phyloP scores from a whole-genome alignment of 768 basidiomycete species.

The Boletus patriciae region DNA sequence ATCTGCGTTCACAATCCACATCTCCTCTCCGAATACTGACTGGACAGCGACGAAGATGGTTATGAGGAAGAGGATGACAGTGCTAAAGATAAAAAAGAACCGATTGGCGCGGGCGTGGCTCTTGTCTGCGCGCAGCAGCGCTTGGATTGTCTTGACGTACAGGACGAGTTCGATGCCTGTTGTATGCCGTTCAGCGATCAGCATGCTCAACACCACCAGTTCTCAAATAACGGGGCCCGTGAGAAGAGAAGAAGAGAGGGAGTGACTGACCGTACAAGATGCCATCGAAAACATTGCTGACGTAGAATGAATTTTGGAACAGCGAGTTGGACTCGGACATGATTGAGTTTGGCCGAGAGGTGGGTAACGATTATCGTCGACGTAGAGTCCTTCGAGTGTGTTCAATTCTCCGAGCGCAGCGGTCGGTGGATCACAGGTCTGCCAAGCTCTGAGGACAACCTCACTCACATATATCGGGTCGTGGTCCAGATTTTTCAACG shows the following conservation, averaged over 20 bases:
- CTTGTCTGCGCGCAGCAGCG: neutral
- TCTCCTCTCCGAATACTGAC: conserved; percentile 23
- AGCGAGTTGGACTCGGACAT: neutral
- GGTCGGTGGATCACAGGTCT: neutral
- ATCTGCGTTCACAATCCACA: conserved; percentile 34
- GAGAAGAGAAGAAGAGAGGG: neutral
- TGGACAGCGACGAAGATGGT: conserved; percentile 25
- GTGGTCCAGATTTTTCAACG: neutral
- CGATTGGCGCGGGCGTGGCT: neutral
- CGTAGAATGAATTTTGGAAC: conserved; percentile 15
- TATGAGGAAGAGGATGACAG: conserved; percentile 23
- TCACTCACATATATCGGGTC: neutral
- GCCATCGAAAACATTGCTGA: conserved; percentile 10
- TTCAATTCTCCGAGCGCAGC: neutral
- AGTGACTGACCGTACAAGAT: conserved; percentile 10
- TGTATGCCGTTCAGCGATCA: neutral
- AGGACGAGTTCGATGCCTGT: conserved; percentile 7
- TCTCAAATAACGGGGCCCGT: neutral
- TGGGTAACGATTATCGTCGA: neutral
- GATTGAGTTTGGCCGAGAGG: neutral
- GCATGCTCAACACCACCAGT: neutral
- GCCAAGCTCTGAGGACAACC: neutral
- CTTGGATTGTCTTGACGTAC: conserved; percentile 7
- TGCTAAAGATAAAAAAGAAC: conserved; percentile 11
- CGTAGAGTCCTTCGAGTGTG: neutral